These are phyloP conservation scores for Aspergillus biplanus DNA, from an alignment of 495 filamentous ascomycete species.

Conservation along the genomic window DNA sequence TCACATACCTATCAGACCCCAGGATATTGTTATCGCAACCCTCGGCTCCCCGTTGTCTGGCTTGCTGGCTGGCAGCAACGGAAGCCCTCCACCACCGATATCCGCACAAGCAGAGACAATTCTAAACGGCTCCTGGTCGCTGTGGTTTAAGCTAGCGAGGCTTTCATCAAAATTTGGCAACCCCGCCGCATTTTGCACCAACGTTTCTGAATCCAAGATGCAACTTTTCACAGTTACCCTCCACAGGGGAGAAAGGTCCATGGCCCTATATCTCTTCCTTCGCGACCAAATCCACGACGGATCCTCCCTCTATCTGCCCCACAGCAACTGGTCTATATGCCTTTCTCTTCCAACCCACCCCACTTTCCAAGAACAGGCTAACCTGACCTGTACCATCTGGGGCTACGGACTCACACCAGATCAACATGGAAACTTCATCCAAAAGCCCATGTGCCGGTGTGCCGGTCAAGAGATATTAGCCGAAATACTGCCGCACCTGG, in stretches of 20 bases:
- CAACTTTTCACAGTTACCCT: constrained; percentile 38
- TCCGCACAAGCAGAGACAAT: background rate
- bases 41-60: background rate
- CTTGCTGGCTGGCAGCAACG: background rate
- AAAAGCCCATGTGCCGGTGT: constrained; percentile 38
- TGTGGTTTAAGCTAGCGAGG: constrained; percentile 15
- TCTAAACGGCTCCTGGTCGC: constrained; percentile 10
- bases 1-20: background rate
- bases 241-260: constrained; percentile 13
- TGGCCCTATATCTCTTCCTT: background rate
- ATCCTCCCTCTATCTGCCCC: background rate
- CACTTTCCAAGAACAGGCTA: background rate
- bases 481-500: constrained; percentile 34
- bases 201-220: constrained; percentile 29
- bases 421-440: constrained; percentile 30
- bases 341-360: background rate
- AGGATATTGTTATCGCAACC: background rate
- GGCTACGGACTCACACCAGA: constrained; percentile 35
- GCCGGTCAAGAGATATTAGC: constrained; percentile 34
- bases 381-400: constrained; percentile 28
- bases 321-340: background rate
- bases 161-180: constrained; percentile 31
- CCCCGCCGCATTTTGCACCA: constrained; percentile 32
- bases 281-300: background rate
- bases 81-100: background rate